Conservation (phyloP, 176 grass and related monocot species). For the Juncus effusus region DNA sequence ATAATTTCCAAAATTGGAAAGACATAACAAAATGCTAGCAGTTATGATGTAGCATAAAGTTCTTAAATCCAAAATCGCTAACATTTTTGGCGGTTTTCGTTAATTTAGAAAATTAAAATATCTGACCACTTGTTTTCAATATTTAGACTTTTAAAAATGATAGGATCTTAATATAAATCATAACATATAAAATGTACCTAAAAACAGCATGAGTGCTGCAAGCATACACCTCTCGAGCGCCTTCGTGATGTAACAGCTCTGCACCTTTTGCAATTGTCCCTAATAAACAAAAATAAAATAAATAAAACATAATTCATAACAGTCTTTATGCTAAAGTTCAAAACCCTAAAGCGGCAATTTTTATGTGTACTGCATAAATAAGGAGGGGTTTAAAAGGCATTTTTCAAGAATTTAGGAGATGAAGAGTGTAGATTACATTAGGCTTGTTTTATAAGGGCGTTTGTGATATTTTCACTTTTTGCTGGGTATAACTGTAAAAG, state of each 20-base stretch:
- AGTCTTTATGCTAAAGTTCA: slow-evolving; percentile 1
- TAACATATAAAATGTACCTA: slow-evolving; percentile 45
- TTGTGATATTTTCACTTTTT: no score
- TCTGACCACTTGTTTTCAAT: background rate
- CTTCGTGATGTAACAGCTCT: slow-evolving; percentile 89
- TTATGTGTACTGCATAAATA: slow-evolving; percentile 1
- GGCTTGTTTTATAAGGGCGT: background rate
- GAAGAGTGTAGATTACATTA: slow-evolving; percentile 9
- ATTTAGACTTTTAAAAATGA: no score
- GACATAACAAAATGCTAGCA: background rate
- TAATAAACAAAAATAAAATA: slow-evolving; percentile 30
- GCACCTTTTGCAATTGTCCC: slow-evolving; percentile 97
- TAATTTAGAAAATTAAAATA: slow-evolving; percentile 1
- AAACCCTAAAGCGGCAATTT: slow-evolving; percentile 2
- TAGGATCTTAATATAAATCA: no score
- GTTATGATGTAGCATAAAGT: no score
- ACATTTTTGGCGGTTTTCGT: background rate
- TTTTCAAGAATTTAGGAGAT: background rate
- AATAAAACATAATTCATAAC: slow-evolving; percentile 26
- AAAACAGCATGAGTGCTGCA: slow-evolving; percentile 99
- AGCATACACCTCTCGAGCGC: slow-evolving; percentile 98
- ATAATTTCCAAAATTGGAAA: background rate
- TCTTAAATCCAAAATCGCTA: slow-evolving; percentile 4
- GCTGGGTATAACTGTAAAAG: background rate
- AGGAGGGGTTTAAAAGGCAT: slow-evolving; percentile 5